phyloP scores from a whole-genome alignment of 225 moss, liverwort and hornwort genomes.

The Straminergon stramineum region DNA sequence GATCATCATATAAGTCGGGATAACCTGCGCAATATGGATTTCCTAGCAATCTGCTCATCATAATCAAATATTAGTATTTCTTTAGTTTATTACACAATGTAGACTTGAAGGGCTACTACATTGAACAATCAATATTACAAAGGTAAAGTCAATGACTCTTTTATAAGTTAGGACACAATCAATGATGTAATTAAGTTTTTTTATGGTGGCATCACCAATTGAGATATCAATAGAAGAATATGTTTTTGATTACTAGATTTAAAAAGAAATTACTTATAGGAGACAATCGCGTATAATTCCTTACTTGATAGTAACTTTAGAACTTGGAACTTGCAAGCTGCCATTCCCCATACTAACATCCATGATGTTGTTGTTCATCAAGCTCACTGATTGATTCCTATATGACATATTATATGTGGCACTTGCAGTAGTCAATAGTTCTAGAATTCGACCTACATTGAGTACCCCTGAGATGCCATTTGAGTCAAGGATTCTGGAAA shows the following conservation, averaged over 20 bases:
- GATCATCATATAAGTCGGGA: not conserved
- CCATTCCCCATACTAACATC: not conserved
- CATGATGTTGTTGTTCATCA: not conserved
- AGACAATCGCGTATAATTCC: not conserved
- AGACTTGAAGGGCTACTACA: not conserved
- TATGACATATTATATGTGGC: not conserved
- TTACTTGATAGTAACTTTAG: not conserved
- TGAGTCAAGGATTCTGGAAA: not conserved
- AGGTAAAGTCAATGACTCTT: not conserved
- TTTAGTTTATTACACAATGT: not conserved
- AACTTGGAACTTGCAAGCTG: not conserved
- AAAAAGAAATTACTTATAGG: not conserved
- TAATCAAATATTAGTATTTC: not conserved
- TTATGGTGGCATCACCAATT: too few relatives aligned
- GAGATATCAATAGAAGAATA: too few relatives aligned
- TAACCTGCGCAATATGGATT: not conserved
- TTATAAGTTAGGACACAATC: too few relatives aligned
- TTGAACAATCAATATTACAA: not conserved
- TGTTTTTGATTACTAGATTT: too few relatives aligned
- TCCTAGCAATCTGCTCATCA: not conserved
- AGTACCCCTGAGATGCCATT: not conserved
- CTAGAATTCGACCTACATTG: not conserved
- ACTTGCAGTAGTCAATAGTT: not conserved
- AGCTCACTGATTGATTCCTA: not conserved
- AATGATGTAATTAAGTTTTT: too few relatives aligned